Base-by-base conservation (phyloP, 768 basidiomycete genomes). In the Kwoniella sp. region DNA sequence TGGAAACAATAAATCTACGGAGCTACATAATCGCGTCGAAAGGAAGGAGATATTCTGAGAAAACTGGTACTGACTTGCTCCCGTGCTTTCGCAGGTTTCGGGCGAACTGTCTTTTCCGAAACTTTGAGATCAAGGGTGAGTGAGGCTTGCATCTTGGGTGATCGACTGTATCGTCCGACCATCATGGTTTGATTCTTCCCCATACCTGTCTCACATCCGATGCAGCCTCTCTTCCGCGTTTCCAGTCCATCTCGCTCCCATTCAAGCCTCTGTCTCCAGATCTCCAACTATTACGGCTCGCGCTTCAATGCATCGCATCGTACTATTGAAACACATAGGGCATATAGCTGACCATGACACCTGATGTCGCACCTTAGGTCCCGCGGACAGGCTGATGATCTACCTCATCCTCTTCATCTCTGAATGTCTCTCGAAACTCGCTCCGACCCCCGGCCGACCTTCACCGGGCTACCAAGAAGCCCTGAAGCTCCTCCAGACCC, bases 31-130 rank as follows among this genome's bases (percentile, higher is more conserved):
- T 34, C 13, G 34, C 7, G 34, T 34, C 34, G 13, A 13, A 34
- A 34, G 13, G 52, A 26, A 23, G 28, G 5, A 5, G 28, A 9
- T 5, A 20, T 38, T 11, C 29, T 48, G 17, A 31, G 9, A 15
- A 28, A 28, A 2, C 4, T 4, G 11, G 28, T 4, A 17, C 65
- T 55, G 30, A 52, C 62, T n/a, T 11, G n/a, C n/a, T n/a, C n/a
- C n/a, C n/a, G n/a, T n/a, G n/a, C n/a, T n/a, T n/a, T 30, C 3
- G 37, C 54, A 75, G 76, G 66, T 99, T 99, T 83, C 90, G 96
- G 61, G 94, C 95, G 76, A 99, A 99, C 83, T 96, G 94, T 38
- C 89, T 99, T 66, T 99, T 99, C 83, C 90, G 96, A 77, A 98
- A 98, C 83, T 99, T 98, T 75, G 96, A 99, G 84, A 98, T 99